phyloP scores from a whole-genome alignment of 805 yeast species.

The Millerago galiae region DNA sequence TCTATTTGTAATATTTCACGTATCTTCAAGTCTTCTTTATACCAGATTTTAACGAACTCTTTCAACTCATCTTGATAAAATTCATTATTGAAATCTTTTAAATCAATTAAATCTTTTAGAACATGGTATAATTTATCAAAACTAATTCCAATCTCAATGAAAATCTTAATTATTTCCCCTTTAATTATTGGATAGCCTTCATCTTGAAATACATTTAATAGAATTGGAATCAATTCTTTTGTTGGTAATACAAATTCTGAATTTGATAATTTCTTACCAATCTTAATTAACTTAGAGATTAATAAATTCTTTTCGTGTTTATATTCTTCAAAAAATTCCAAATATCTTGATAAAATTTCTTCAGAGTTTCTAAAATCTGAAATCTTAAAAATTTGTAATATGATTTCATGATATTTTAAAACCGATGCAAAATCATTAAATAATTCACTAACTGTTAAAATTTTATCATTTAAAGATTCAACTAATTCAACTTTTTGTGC shows the following conservation, averaged over 20 bases:
- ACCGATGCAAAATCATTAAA: conserved; percentile 87
- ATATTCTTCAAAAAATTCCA: conserved; percentile 45
- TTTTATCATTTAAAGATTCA: conserved; percentile 51
- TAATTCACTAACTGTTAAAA: conserved; percentile 68
- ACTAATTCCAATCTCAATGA: conserved; percentile 56
- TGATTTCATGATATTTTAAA: conserved; percentile 77
- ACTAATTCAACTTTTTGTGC: conserved; percentile 46
- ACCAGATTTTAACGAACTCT: conserved; percentile 63
- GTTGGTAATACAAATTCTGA: conserved; percentile 81
- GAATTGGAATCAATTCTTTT: conserved; percentile 57
- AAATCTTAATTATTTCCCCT: conserved; percentile 58
- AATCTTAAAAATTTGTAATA: conserved; percentile 69
- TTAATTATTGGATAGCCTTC: conserved; percentile 31
- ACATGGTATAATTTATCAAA: conserved; percentile 61
- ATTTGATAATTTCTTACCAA: conserved; percentile 60
- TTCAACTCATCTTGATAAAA: conserved; percentile 52
- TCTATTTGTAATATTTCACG: conserved; percentile 40
- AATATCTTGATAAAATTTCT: conserved; percentile 80
- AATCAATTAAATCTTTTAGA: conserved; percentile 56
- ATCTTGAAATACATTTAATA: conserved; percentile 46
- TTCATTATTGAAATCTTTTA: conserved; percentile 45
- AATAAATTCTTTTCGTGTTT: conserved; percentile 17
- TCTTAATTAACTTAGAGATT: conserved; percentile 25
- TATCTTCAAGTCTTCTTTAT: conserved; percentile 53
- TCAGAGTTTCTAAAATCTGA: conserved; percentile 83